Base-by-base conservation (phyloP, 2,329 filamentous ascomycete species). In the Monilinia polystroma region DNA sequence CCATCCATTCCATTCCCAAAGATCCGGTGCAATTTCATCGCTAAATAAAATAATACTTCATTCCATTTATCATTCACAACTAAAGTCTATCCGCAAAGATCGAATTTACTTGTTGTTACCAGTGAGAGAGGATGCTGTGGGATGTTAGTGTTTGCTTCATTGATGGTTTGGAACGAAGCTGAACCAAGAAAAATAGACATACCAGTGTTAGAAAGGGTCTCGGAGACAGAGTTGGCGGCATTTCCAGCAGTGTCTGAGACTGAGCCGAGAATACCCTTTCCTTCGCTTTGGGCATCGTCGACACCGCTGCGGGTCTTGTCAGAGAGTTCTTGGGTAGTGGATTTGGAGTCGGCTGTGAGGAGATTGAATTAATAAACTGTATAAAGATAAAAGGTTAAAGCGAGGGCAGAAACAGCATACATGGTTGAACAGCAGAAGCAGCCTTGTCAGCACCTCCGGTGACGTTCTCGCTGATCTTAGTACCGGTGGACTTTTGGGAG, bases 401-500 rank as follows among this genome's bases (percentile, higher is more conserved):
- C 49, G 38, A 58, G 43, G 45, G 12, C 12, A 11, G 47, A 20
- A 18, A 23, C 64, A 63, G 49, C 68, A 43, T 72, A 74, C 76
- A 77, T 71, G 82, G 82, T 76, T 84, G 82, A 63, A 80, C 75
- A 64, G 79, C 75, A 68, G 78, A 76, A 68, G 81, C 81, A 71
- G 79, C 75, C 68, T 79, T 80, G 76, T 85, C 83, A 67, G 75
- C 78, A 66, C 76, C 73, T 68, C 81, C 80, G 57, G 81, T 78
- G 70, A 78, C 68, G 63, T 72, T 75, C 78, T 85, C 83, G 62
- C 76, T 74, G 72, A 79, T 75, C 45, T 52, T 59, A 35, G 63
- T 64, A 72, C 79, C 74, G 69, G 77, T 80, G 51, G 81, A 81
- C 79, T 85, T 85, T 76, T 83, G 79, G 72, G 79, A 81, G 77